Base-by-base conservation (phyloP, 2,329 filamentous ascomycete genomes). In the Byssoonygena ceratinophila region DNA sequence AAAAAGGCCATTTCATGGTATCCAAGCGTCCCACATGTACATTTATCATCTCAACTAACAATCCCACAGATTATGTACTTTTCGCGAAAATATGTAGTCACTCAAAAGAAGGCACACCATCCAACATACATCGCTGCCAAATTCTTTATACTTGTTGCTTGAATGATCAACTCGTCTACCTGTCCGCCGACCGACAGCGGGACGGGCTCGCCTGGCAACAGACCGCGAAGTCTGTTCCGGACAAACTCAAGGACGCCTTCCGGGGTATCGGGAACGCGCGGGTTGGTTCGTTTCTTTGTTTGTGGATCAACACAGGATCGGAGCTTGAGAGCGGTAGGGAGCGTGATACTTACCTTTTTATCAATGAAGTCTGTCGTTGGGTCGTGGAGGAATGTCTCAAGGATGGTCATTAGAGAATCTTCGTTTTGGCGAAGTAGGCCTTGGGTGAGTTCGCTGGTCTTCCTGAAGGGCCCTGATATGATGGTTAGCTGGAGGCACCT, bases 311-410 rank as follows among this genome's bases (percentile, higher is more conserved):
- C n/a, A n/a, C n/a, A n/a, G n/a, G n/a, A n/a, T n/a, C n/a, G n/a
- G n/a, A n/a, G n/a, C n/a, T n/a, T n/a, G n/a, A n/a, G n/a, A n/a
- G n/a, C n/a, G n/a, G n/a, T n/a, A n/a, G n/a, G n/a, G n/a, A n/a
- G n/a, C n/a, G n/a, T n/a, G n/a, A n/a, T n/a, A n/a, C 60, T 59
- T 58, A 76, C 75, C 60, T 80, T 82, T 66, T 85, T 88, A 49
- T 84, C 84, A 61, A 96, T 81, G 57, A 97, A 82, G 64, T 99
- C 94, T 11, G 95, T 82, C 12, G 94, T 97, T 0, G 92, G 92
- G 66, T 99, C 92, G 64, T 98, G 90, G 58, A 98, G 80, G 64
- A 98, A 99, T 0, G 92, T 90, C 71, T 98, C 94, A 1, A 99
- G 76, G 46, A 98, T 91, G 0, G 91, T 96, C 83, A 98, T 95